Evolutionary conservation across 257 asterid genomes (phyloP), one percentile per base, ranked within the genome.

Genomic region (Primulina eburnea): DNA sequence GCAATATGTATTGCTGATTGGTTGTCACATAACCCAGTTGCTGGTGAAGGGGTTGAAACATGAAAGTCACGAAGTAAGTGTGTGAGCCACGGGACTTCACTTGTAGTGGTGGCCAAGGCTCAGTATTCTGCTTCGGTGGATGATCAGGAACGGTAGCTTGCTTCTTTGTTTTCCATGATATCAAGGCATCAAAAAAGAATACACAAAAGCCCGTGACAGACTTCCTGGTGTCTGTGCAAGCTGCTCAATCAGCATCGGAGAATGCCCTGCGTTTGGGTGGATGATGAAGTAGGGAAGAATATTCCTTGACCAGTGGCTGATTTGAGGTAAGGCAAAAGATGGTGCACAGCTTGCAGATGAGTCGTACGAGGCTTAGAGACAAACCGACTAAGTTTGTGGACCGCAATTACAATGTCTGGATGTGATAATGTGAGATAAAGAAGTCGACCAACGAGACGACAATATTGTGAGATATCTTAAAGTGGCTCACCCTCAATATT

Each of bases 181-280:
- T 29, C 0, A 57, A 7, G 0, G 72, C 16, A 0, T 58, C 6
- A 0, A 37, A 68, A 0, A 73, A 9, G 28, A 28, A 58, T 0
- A 73, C 5, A 0, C 66, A 65, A 5, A 32, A 65, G 1, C 72
- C 77, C 0, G 62, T 56, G 0, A 26, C 11, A 0, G 72, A 58
- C 4, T 16, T 26, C 0, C 72, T 5, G 0, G 77, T 73, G 5
- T 26, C 16, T 0, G 7, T 3, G 1, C 78, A 74, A 1, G 70
- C 7, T 0, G 26, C 78, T 70, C 74, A 74, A 26, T 52, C 65
- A 0, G 62, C 66, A 17, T 74, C 73, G 7, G 8, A 47, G 7
- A 16, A 67, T 0, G 65, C 70, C 4, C 2, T 0, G 0, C 40
- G 20, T 3, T 2, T 7, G 0, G 17, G 0, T 0, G 8, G 0